Conservation (phyloP, 1,139 yeast genomes). For the Blastobotrys illinoisensis region DNA sequence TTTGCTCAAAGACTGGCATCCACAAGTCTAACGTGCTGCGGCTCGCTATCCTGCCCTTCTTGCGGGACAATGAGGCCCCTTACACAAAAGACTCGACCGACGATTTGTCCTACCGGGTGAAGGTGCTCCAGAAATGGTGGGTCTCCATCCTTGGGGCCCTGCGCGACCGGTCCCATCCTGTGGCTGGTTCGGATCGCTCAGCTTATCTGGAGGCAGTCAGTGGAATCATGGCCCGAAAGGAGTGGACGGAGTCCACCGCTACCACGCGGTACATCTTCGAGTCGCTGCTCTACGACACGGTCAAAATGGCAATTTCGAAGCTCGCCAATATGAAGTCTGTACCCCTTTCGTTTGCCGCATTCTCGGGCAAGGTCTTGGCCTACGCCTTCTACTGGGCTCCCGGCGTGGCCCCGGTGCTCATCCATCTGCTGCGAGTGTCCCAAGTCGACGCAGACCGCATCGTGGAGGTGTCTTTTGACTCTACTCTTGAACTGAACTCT, state of each 20-base stretch:
- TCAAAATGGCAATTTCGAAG: slow-evolving; percentile 50
- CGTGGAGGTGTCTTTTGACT: slow-evolving; percentile 22
- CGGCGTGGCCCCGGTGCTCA: slow-evolving; percentile 54
- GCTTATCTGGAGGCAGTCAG: slow-evolving; percentile 74
- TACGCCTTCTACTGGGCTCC: slow-evolving; percentile 57
- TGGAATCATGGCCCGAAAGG: slow-evolving; percentile 55
- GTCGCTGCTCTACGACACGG: slow-evolving; percentile 43
- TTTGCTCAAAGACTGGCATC: slow-evolving; percentile 45
- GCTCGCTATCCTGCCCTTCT: slow-evolving; percentile 59
- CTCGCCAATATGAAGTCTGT: slow-evolving; percentile 47
- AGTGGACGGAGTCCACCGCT: slow-evolving; percentile 43
- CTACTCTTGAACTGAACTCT: slow-evolving; percentile 14
- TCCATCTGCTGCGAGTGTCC: slow-evolving; percentile 53
- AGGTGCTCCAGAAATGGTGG: slow-evolving; percentile 63
- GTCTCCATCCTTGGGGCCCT: slow-evolving; percentile 45
- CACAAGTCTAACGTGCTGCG: slow-evolving; percentile 63
- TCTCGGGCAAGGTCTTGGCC: slow-evolving; percentile 77
- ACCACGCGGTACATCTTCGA: slow-evolving; percentile 17
- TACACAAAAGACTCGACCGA: slow-evolving; percentile 24
- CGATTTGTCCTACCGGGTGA: slow-evolving; percentile 23
- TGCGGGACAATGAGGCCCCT: slow-evolving; percentile 37
- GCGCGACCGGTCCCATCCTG: slow-evolving; percentile 29
- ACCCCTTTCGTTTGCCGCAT: slow-evolving; percentile 60
- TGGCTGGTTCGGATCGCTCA: slow-evolving; percentile 51
- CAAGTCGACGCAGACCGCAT: slow-evolving; percentile 37